Evolutionary conservation across 345 rosid species (phyloP).

Genomic region (Lumnitzera racemosa): DNA sequence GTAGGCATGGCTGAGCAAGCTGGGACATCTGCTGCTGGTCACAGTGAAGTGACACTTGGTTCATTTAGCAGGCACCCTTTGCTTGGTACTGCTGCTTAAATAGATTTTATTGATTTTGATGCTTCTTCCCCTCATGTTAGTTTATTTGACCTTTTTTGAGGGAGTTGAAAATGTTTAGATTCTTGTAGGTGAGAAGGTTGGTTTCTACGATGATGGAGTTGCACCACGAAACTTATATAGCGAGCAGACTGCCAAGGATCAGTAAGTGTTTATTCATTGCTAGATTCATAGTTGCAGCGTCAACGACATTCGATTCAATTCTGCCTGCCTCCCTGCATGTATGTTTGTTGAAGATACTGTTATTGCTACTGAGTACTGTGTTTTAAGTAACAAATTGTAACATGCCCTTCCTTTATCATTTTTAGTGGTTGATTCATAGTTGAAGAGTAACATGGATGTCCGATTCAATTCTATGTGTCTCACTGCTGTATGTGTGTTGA

Average conservation of each 20-base stretch:
- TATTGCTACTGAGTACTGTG: too few relatives aligned
- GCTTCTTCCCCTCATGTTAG: neutral
- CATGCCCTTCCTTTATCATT: too few relatives aligned
- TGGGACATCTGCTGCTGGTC: constrained; percentile 20
- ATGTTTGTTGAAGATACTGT: neutral
- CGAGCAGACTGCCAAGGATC: constrained; percentile 26
- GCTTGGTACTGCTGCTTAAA: constrained; percentile 24
- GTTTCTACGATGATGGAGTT: constrained; percentile 29
- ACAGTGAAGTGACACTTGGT: constrained; percentile 20
- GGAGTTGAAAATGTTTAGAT: neutral
- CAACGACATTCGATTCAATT: neutral
- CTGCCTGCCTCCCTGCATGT: neutral
- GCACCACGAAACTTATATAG: constrained; percentile 21
- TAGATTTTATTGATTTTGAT: neutral
- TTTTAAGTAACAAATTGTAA: too few relatives aligned
- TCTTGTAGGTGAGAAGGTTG: constrained; percentile 23
- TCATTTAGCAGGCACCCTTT: constrained; percentile 32
- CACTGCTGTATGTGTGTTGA: too few relatives aligned
- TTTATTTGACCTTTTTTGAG: neutral
- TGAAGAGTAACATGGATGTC: too few relatives aligned
- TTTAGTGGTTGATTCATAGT: too few relatives aligned
- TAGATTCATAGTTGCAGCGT: neutral
- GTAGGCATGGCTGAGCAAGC: constrained; percentile 27
- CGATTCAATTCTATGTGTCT: too few relatives aligned
- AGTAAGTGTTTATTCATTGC: constrained; percentile 22